Base-by-base conservation (phyloP, 2,329 filamentous ascomycete genomes). In the Paraphaeosphaeria minitans region DNA sequence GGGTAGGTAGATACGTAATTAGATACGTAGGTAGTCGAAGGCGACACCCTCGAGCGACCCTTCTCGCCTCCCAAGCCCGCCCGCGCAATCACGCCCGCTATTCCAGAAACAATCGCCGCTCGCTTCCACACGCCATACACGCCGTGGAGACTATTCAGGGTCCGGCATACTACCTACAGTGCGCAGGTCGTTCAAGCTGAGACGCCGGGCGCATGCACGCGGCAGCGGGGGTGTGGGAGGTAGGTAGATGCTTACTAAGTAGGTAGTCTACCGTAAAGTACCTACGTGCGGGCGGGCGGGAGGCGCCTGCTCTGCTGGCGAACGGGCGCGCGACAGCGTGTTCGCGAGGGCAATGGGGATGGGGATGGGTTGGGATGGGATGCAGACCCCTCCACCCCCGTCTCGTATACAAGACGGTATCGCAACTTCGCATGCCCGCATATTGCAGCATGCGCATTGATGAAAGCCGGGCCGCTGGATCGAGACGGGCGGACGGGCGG, bases 401-500 rank as follows among this genome's bases (percentile, higher is more conserved):
- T 16, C 24, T 27, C 24, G 24, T 27, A 6, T 6, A 37, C 29
- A 8, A 29, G 7, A 45, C 42, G 47, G 56, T 54, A 56, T 59
- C 43, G n/a, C 51, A 58, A 58, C 45, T 64, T 58, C 59, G 62
- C 62, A 64, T 64, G 41, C 33, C 19, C 61, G 62, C 56, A 64
- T 64, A 62, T 58, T 64, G 52, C 19, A 55, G 62, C 56, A 59
- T 58, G 62, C 6, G 19, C 6, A 24, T n/a, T 42, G 24, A 21
- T 24, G 27, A 29, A 31, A 6, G 29, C 4, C 29, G 29, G 27
- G 24, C 37, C 16, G 41, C 21, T 54, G 41, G 33, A 22, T 42
- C 1, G 14, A 42, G 8, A 9, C 42, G 13, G 39, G n/a, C 39
- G 31, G 24, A 1, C n/a, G n/a, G 16, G 4, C 4, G 37, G 43